phyloP scores from a whole-genome alignment of 306 rosid genomes.

The Inga laurina region DNA sequence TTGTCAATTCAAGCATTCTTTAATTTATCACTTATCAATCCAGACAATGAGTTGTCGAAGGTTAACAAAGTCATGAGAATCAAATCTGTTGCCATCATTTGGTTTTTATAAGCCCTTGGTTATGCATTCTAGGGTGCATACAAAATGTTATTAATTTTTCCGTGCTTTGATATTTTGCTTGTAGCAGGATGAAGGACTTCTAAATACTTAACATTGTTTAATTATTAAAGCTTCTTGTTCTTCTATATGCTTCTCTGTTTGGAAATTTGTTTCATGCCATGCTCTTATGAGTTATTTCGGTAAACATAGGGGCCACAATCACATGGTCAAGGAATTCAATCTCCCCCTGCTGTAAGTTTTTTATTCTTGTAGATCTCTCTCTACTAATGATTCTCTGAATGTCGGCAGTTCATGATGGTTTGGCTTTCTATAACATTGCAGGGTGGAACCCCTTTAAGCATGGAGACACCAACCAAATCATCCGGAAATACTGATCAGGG shows the following conservation, averaged over 20 bases:
- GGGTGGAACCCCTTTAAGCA: slow-evolving; percentile 60
- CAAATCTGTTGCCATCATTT: background rate
- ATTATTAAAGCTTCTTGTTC: background rate
- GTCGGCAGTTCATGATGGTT: slow-evolving; percentile 19
- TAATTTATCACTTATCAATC: slow-evolving; percentile 15
- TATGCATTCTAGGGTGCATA: background rate
- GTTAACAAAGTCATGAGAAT: background rate
- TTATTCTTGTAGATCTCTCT: slow-evolving; percentile 13
- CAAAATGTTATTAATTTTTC: slow-evolving; percentile 18
- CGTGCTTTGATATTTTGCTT: slow-evolving; percentile 18
- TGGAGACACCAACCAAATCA: slow-evolving; percentile 74
- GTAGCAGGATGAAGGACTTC: slow-evolving; percentile 20
- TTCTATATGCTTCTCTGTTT: background rate
- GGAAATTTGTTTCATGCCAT: slow-evolving; percentile 8
- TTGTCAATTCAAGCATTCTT: slow-evolving; percentile 17
- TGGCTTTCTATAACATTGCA: slow-evolving; percentile 46
- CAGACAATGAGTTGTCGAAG: background rate
- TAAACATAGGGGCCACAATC: slow-evolving; percentile 60
- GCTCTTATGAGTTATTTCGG: slow-evolving; percentile 27
- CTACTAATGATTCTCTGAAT: background rate
- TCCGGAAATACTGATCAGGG: slow-evolving; percentile 79
- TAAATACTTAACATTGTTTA: background rate
- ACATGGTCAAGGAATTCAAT: slow-evolving; percentile 72
- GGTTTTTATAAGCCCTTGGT: background rate
- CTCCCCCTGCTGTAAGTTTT: slow-evolving; percentile 75